Evolutionary conservation across 305 asterid genomes (phyloP).

Genomic region (Fraxinus dipetala): DNA sequence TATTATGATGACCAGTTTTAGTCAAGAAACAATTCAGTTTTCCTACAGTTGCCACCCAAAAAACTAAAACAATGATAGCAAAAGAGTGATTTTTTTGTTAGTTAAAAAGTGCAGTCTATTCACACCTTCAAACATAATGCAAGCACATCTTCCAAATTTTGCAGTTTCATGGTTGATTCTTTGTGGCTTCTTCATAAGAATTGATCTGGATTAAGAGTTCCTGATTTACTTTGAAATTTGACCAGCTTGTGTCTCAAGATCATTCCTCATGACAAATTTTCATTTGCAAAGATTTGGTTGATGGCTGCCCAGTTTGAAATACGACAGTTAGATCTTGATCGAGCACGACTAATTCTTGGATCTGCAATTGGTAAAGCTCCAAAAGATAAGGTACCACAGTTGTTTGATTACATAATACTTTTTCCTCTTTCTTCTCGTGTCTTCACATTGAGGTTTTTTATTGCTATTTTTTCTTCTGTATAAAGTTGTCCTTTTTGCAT

Average conservation of each 20-base stretch:
- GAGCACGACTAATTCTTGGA: conserved; percentile 71
- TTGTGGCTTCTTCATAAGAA: not conserved
- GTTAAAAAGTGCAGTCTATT: not conserved
- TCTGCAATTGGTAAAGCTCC: conserved; percentile 89
- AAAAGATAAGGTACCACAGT: conserved; percentile 63
- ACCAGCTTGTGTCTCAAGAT: conserved; percentile 58
- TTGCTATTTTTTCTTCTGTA: conserved; percentile 1
- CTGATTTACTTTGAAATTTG: not conserved
- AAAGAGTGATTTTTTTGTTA: not conserved
- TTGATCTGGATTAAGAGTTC: conserved; percentile 1
- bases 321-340: conserved; percentile 61
- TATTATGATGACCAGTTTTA: not conserved
- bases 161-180: not conserved
- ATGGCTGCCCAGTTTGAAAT: conserved; percentile 80
- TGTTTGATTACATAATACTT: not conserved
- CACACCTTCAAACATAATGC: not conserved
- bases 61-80: not conserved
- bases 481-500: not conserved
- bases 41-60: not conserved
- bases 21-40: not conserved
- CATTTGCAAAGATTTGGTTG: conserved; percentile 77
- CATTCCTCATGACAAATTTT: conserved; percentile 67
- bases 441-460: conserved; percentile 3
- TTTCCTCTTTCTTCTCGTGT: not conserved
- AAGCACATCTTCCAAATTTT: not conserved